Conservation (phyloP, 768 basidiomycete genomes). For the Lentinula detonsa region DNA sequence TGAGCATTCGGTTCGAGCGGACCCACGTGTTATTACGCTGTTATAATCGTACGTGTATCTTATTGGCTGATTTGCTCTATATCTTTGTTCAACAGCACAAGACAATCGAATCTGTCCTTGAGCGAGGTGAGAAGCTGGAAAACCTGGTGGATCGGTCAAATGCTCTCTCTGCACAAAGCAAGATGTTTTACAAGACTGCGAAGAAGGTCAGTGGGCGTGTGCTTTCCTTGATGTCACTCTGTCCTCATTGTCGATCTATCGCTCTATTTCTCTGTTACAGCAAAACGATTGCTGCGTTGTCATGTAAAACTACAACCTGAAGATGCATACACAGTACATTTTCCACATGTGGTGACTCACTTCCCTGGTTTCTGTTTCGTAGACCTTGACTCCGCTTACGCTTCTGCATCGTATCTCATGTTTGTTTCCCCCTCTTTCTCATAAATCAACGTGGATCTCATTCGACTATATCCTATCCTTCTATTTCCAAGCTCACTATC, state of each 20-base stretch:
- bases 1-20: no score
- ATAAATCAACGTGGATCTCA: neutral
- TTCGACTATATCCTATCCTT: no score
- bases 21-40: neutral
- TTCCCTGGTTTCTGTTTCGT: no score
- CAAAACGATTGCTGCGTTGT: conserved; percentile 95
- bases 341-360: neutral
- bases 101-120: conserved; percentile 95
- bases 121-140: conserved; percentile 95
- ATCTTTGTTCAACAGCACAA: conserved; percentile 67
- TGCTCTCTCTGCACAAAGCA: conserved; percentile 81
- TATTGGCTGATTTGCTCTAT: neutral
- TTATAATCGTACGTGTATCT: neutral
- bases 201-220: conserved; percentile 91
- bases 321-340: neutral
- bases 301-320: conserved; percentile 42
- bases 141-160: conserved; percentile 92
- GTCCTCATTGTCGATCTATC: conserved; percentile 9
- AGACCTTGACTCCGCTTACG: no score
- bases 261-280: conserved; percentile 29
- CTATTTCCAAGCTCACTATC: no score
- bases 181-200: conserved; percentile 99
- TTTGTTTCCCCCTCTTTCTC: neutral
- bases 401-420: no score
- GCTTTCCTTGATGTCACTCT: neutral